Base-by-base conservation (phyloP, 805 yeast genomes). In the Saccharomycopsis sp. region DNA sequence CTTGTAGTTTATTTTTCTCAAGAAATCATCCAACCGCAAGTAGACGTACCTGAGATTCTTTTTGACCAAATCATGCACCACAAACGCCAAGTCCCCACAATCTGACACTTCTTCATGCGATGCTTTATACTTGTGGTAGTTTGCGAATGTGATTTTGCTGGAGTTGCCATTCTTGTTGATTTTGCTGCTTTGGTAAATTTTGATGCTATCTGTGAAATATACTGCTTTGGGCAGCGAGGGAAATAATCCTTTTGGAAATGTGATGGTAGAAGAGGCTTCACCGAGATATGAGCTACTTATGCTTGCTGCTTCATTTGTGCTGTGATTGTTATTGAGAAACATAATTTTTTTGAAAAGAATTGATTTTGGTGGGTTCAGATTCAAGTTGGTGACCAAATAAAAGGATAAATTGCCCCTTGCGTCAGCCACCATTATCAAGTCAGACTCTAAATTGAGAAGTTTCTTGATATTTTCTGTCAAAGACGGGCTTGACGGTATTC, bases 361-460 rank as follows among this genome's bases (percentile, higher is more conserved):
- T 25, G 68, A 63, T 41, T 69, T 69, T 19, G 86, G 85, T 1
- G 82, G 81, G 46, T 63, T 62, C 17, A 60, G 56, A 1, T 73
- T 64, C 10, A 80, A 53, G 52, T 78, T 75, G 17, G 65, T 64
- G 26, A 82, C 51, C 2, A 71, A 61, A 50, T 67, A 69, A 0
- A 75, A 52, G 2, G 62, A 60, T 2, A 69, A 62, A 1, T 53
- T 46, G 0, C 80, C 77, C 2, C 52, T 37, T 5, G 53, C 52
- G 25, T 71, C 67, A 3, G 65, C 52, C 0, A 69, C 61, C 9
- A 77, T 51, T 0, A 62, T 62, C 51, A 69, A 42, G 46, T 71
- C 74, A 2, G 71, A 57, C 13, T 63, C 65, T 2, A 54, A 50
- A 17, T 59, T 50, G 3, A 53, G 34, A 3, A 48, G 42, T 33